phyloP scores from a whole-genome alignment of 2,329 filamentous ascomycete genomes.

The Nectriaceae sp. region DNA sequence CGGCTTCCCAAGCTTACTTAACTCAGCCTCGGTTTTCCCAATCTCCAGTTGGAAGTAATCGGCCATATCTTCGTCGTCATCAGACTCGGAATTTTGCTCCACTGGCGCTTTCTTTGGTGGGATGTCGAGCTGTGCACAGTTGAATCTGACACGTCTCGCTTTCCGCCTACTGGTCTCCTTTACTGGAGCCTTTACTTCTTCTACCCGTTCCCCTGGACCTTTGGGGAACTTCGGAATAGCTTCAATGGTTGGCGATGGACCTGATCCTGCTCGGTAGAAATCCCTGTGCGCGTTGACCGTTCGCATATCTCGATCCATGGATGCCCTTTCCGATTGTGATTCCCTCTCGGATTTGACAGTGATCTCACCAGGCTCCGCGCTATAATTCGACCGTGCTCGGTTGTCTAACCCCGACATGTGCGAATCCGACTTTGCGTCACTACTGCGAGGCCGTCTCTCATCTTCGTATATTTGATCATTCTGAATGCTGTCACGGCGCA shows the following conservation, averaged over 20 bases:
- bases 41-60: slow-evolving; percentile 58
- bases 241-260: slow-evolving; percentile 27
- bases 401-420: slow-evolving; percentile 35
- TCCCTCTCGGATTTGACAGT: slow-evolving; percentile 43
- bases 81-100: slow-evolving; percentile 47
- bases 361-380: slow-evolving; percentile 51
- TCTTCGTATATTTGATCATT: slow-evolving; percentile 41
- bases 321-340: slow-evolving; percentile 34
- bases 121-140: slow-evolving; percentile 41
- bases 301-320: slow-evolving; percentile 25
- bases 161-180: slow-evolving; percentile 22
- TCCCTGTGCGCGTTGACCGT: slow-evolving; percentile 18
- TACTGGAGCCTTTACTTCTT: slow-evolving; percentile 3
- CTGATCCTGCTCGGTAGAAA: slow-evolving; percentile 13
- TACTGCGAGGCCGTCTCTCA: slow-evolving; percentile 52
- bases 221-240: slow-evolving; percentile 17
- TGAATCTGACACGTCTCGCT: slow-evolving; percentile 32
- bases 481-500: slow-evolving; percentile 39
- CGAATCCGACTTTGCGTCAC: slow-evolving; percentile 51
- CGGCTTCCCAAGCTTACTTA: slow-evolving; percentile 48
- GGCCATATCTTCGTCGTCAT: slow-evolving; percentile 61
- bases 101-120: slow-evolving; percentile 37
- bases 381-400: slow-evolving; percentile 41
- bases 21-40: slow-evolving; percentile 49
- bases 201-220: slow-evolving; percentile 5